Evolutionary conservation across 805 yeast species (phyloP), one percentile per base, ranked within the genome.

Genomic region (Nakazawaea holstii): DNA sequence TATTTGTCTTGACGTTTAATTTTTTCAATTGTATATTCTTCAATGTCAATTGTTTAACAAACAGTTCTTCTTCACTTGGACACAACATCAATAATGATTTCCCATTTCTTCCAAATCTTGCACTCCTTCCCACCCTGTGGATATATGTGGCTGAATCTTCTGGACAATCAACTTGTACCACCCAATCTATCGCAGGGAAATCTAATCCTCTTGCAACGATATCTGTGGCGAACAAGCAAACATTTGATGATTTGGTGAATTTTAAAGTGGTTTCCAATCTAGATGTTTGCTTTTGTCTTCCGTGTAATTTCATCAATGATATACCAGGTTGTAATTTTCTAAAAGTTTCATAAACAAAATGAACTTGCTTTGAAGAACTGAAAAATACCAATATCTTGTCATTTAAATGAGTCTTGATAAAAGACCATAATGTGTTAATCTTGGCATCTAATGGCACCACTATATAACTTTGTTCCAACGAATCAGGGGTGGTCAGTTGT

Each of bases 121-220:
- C 97, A 47, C 85, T 80, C 62, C 97, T 78, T 2, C 97, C 97
- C 8, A 87, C 97, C 59, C 97, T 73, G 57, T 89, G 97, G 45
- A 89, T 87, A 64, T 90, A 89, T 0, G 97, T 90, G 29, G 90
- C 88, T 2, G 80, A 76, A 63, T 87, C 95, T 60, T 89, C 97
- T 0, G 97, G 96, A 57, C 95, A 87, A 60, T 89, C 97, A 1
- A 88, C 74, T 62, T 89, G 97, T 8, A 89, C 72, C n/a, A 89
- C 96, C 97, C 97, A 89, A 59, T 90, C 95, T 43, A 89, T 87
- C 6, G 91, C 87, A 0, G 97, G 96, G 65, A 90, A 88, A 63
- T 89, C 97, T 36, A 89, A 76, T 14, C 97, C 97, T 61, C 97
- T 72, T 1, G 97, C 96, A 10, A 88, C 96, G 39, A 89, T 84